Evolutionary conservation across 169 alveolate species (phyloP), one percentile per base, ranked within the genome.

Genomic region (Eimeria falciformis): DNA sequence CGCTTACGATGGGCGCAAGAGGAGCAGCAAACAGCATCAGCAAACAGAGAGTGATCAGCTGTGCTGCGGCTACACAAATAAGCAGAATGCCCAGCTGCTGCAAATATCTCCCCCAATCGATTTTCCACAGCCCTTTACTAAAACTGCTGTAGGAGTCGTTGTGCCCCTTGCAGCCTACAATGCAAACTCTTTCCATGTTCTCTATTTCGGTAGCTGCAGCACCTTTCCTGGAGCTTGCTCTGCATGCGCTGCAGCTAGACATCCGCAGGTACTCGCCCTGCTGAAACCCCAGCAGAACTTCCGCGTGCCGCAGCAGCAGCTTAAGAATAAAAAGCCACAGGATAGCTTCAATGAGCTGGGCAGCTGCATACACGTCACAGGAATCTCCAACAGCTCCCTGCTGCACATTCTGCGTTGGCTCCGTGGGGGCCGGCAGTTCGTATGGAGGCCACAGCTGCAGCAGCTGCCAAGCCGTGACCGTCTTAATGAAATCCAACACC

Each of bases 1-100:
- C 23, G 43, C 66, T 62, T 14, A 46, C 83, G 29, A 73, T 12
- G 66, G 40, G 85, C 18, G 75, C 66, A 5, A 75, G 53, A 27
- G 65, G 66, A n/a, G 85, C 85, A 7, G 85, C 85, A 14, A 75
- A 40, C 65, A 45, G 85, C 43, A n/a, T 6, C 62, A 75, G 65
- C 11, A 37, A 55, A 50, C 33, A 55, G 45, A 75, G 66, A 17
- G 85, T 45, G 65, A 45, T 11, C 56, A 45, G 65, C 6, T 45
- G 66, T 25, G 66, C 65, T n/a, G 85, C 85, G 3, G 85, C 85
- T 11, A 45, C 66, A 62, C 85, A 75, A n/a, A 47, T 14, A 40
- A 75, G 45, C n/a, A 45, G 65, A 56, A 40, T 62, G 66, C 18
- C 56, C 18, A 75, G 85, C 85, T 75, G 85, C 66, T 75, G 40